Percentiles rank a stretch among this genome's conserved stretches.
phyloP scores from a whole-genome alignment of 2,329 filamentous ascomycete species.

The Diplodia corticola region DNA sequence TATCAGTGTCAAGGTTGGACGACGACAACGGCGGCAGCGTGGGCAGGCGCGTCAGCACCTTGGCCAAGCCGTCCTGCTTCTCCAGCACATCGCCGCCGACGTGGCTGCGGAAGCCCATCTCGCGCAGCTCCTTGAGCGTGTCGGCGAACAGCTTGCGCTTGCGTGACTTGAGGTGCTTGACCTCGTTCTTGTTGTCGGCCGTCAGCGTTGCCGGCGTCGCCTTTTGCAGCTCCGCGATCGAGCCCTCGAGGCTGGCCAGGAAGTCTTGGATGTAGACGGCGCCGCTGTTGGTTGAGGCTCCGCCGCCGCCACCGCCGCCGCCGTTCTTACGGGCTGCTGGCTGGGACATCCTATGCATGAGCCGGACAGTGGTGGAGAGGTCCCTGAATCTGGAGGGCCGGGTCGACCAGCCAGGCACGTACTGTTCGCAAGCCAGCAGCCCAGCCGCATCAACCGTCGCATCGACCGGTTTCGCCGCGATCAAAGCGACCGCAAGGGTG shows the following conservation, averaged over 20 bases:
- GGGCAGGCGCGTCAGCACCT: conserved; percentile 62
- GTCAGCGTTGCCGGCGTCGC: conserved; percentile 79
- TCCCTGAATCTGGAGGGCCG: conserved; percentile 70
- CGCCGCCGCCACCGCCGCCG: conserved; percentile 28
- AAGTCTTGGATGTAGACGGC: conserved; percentile 65
- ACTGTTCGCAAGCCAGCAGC: conserved; percentile 29
- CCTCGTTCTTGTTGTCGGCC: conserved; percentile 78
- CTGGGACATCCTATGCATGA: conserved; percentile 68
- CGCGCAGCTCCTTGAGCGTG: conserved; percentile 75
- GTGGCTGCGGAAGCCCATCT: conserved; percentile 89
- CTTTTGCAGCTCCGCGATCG: conserved; percentile 73
- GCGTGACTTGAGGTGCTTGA: conserved; percentile 86
- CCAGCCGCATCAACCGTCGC: conserved; percentile 26
- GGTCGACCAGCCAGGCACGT: conserved; percentile 36
- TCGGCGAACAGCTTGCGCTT: conserved; percentile 92
- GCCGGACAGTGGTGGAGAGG: conserved; percentile 65
- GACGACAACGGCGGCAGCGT: conserved; percentile 35
- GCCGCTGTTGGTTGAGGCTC: conserved; percentile 50
- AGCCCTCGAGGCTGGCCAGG: conserved; percentile 65
- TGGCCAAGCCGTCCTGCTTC: conserved; percentile 69
- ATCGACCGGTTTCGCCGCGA: neutral
- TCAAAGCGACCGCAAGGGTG: neutral
- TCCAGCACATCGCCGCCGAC: conserved; percentile 71
- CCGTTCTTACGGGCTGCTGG: conserved; percentile 44
- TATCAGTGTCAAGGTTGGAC: neutral